Conservation (phyloP, 352 stramenopile species). For the Pythium phragmiticola region DNA sequence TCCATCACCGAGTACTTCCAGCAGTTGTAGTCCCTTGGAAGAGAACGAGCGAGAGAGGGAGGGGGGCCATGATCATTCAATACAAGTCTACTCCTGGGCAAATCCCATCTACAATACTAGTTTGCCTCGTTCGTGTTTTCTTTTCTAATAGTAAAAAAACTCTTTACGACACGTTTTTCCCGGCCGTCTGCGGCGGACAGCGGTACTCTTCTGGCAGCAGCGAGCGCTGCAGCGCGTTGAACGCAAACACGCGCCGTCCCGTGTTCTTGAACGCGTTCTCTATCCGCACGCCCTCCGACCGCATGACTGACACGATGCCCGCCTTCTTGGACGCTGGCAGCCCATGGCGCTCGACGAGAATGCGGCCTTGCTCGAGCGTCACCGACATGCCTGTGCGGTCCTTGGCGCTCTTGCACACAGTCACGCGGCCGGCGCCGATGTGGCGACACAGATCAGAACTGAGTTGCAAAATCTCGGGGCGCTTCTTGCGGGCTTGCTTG, state of each 20-base stretch:
- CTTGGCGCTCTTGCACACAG: slow-evolving; percentile 98
- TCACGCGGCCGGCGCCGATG: slow-evolving; percentile 88
- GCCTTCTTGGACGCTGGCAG: slow-evolving; percentile 73
- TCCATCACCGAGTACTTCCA: background rate
- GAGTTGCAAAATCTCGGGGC: slow-evolving; percentile 82
- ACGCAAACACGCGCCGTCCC: slow-evolving; percentile 76
- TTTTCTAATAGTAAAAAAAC: background rate
- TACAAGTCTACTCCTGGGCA: too few species aligned
- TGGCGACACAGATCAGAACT: slow-evolving; percentile 76
- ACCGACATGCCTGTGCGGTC: slow-evolving; percentile 97
- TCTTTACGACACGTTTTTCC: slow-evolving; percentile 74
- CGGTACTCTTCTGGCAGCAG: slow-evolving; percentile 82
- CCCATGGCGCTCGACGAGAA: slow-evolving; percentile 77
- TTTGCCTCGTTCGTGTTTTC: too few species aligned
- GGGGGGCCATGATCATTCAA: background rate
- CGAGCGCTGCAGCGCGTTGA: slow-evolving; percentile 83
- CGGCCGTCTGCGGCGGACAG: slow-evolving; percentile 74
- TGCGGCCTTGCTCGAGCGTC: slow-evolving; percentile 92
- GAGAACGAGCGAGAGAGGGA: background rate
- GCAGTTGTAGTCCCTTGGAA: background rate
- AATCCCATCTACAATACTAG: too few species aligned
- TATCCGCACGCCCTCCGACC: slow-evolving; percentile 79
- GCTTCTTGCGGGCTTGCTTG: slow-evolving; percentile 76
- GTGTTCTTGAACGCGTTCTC: slow-evolving; percentile 88
- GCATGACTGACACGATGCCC: slow-evolving; percentile 80